These are phyloP conservation scores for Kwoniella mangroviensis DNA, from an alignment of 768 basidiomycete genomes.

Conservation along the genomic window DNA sequence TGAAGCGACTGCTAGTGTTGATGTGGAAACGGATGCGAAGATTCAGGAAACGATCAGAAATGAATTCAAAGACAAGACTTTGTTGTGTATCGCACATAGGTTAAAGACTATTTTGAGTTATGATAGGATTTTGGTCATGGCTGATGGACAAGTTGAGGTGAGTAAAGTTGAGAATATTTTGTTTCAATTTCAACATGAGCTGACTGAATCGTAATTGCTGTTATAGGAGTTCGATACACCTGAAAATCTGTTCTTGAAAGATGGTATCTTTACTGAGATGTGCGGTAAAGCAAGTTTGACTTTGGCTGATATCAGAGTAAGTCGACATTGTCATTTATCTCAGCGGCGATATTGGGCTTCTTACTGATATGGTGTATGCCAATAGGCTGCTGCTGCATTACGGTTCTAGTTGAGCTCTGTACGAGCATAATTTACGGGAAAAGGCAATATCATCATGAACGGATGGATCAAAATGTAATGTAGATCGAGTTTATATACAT, in stretches of 20 bases:
- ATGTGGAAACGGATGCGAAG: constrained; percentile 85
- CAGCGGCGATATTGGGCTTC: not conserved
- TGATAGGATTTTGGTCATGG: constrained; percentile 85
- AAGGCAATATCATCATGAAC: not conserved
- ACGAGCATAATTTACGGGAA: not conserved
- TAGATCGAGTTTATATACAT: no score
- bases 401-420: constrained; percentile 19
- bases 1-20: constrained; percentile 89
- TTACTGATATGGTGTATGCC: not conserved
- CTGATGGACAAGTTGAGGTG: constrained; percentile 72
- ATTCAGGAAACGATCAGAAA: constrained; percentile 87
- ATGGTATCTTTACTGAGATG: constrained; percentile 82
- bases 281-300: constrained; percentile 80
- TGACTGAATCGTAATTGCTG: not conserved
- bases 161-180: constrained; percentile 44
- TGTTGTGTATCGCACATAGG: constrained; percentile 87
- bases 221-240: constrained; percentile 78
- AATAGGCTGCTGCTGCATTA: constrained; percentile 29
- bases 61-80: constrained; percentile 83
- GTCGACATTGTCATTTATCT: not conserved
- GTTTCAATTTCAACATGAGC: no score
- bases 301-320: constrained; percentile 67
- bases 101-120: constrained; percentile 84
- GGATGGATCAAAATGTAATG: not conserved
- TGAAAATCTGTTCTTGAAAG: constrained; percentile 65